Conservation (phyloP, 345 rosid genomes). For the Eucalyptus marginata region DNA sequence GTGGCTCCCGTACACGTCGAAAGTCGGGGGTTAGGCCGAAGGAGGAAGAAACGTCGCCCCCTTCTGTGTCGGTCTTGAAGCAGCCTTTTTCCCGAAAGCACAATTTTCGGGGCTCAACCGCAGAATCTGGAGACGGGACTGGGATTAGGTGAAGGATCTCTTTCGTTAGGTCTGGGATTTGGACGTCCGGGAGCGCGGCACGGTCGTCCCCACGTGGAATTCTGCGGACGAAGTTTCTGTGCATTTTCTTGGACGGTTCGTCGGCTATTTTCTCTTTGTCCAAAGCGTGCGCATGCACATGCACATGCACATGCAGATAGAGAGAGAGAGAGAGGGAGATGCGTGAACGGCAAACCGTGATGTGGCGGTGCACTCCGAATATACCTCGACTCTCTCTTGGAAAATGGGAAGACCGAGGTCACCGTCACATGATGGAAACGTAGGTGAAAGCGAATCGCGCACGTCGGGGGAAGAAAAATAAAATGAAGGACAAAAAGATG, state of each 20-base stretch:
- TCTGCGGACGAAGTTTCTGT: background rate
- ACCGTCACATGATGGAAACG: background rate
- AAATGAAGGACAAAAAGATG: background rate
- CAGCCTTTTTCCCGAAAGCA: background rate
- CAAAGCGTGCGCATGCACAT: background rate
- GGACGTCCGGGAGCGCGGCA: background rate
- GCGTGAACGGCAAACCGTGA: background rate
- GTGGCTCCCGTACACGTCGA: background rate
- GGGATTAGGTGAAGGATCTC: background rate
- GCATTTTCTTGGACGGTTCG: background rate
- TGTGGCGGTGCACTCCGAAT: background rate
- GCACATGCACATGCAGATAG: background rate
- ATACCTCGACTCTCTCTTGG: background rate
- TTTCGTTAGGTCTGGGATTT: background rate
- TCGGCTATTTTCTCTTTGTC: background rate
- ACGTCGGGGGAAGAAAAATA: accelerated
- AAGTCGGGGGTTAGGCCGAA: background rate
- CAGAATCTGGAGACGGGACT: background rate
- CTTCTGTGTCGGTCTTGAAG: background rate
- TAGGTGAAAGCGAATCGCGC: background rate
- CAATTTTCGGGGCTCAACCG: background rate
- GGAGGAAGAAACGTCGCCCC: background rate
- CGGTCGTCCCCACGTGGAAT: background rate
- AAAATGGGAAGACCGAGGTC: background rate
- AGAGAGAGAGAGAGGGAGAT: background rate